These are phyloP conservation scores for Closterium sp. DNA, from an alignment of 139 green algal species.

Conservation along the genomic window DNA sequence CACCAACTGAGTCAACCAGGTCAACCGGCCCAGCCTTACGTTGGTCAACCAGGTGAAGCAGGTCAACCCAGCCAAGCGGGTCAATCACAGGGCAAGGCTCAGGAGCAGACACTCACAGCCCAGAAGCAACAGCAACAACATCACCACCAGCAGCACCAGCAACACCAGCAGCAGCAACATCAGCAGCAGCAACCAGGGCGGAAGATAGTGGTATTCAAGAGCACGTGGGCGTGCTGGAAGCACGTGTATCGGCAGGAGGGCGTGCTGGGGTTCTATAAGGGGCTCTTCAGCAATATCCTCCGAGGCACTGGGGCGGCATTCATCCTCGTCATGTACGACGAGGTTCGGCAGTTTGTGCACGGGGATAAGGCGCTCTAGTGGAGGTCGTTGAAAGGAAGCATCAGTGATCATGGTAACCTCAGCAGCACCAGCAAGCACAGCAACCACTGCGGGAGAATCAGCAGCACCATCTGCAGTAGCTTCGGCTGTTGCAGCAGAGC, in stretches of 20 bases:
- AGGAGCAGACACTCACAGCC: constrained; percentile 10
- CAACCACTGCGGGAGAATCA: too few relatives aligned
- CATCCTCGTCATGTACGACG: constrained; percentile 81
- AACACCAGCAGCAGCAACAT: constrained; percentile 13
- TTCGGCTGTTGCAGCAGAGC: not conserved
- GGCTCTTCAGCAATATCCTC: constrained; percentile 78
- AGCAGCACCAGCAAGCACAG: too few relatives aligned
- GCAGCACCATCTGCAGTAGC: not conserved
- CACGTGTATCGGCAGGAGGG: constrained; percentile 93
- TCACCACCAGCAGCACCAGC: constrained; percentile 8
- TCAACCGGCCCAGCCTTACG: not conserved
- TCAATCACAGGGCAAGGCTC: constrained; percentile 1
- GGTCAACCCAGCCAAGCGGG: not conserved
- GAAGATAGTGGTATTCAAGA: not conserved
- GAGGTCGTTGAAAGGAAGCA: not conserved
- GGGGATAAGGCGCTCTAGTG: not conserved
- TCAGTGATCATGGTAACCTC: too few relatives aligned
- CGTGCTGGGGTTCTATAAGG: constrained; percentile 95
- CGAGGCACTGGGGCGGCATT: constrained; percentile 73
- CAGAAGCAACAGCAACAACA: constrained; percentile 9
- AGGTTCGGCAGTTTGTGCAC: constrained; percentile 66
- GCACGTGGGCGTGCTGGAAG: constrained; percentile 64
- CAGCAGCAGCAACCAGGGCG: constrained; percentile 4
- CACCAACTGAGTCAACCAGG: not conserved
- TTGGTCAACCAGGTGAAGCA: not conserved